These are phyloP conservation scores for Misopates orontium DNA, from an alignment of 257 asterid species.

Conservation along the genomic window DNA sequence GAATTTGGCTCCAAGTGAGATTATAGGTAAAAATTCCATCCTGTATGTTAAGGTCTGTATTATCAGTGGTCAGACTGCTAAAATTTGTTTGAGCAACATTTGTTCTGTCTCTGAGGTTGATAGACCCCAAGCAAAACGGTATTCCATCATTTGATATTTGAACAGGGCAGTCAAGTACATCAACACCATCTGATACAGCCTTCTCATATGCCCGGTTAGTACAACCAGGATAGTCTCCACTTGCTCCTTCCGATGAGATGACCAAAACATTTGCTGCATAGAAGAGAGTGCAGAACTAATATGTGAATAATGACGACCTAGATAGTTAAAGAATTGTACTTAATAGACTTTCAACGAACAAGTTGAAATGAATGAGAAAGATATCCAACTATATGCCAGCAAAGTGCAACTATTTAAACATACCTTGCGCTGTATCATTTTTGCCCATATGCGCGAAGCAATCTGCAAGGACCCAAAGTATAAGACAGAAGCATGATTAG, in stretches of 20 bases:
- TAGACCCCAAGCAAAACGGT: conserved; percentile 77
- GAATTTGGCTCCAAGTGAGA: conserved; percentile 70
- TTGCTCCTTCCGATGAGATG: conserved; percentile 79
- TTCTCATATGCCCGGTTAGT: conserved; percentile 56
- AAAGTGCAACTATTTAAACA: conserved; percentile 22
- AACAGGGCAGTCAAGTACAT: conserved; percentile 77
- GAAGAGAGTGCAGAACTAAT: conserved; percentile 17
- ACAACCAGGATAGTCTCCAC: conserved; percentile 85
- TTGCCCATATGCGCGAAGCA: conserved; percentile 71
- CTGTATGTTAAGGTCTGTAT: conserved; percentile 46
- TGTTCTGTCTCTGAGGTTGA: conserved; percentile 60
- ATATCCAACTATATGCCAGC: not conserved
- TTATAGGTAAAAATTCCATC: conserved; percentile 60
- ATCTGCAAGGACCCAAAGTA: conserved; percentile 46
- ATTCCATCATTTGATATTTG: conserved; percentile 68
- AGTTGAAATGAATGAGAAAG: conserved; percentile 8
- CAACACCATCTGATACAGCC: conserved; percentile 77
- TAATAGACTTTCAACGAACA: not conserved
- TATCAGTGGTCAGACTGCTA: conserved; percentile 31
- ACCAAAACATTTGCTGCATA: conserved; percentile 53
- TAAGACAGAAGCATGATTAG: conserved; percentile 13
- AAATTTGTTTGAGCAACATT: conserved; percentile 38
- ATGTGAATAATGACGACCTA: conserved; percentile 9
- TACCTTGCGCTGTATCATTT: conserved; percentile 51
- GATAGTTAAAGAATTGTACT: not conserved